Evolutionary conservation across 495 filamentous ascomycete genomes (phyloP).

Genomic region (Umbilicaria muhlenbergii): DNA sequence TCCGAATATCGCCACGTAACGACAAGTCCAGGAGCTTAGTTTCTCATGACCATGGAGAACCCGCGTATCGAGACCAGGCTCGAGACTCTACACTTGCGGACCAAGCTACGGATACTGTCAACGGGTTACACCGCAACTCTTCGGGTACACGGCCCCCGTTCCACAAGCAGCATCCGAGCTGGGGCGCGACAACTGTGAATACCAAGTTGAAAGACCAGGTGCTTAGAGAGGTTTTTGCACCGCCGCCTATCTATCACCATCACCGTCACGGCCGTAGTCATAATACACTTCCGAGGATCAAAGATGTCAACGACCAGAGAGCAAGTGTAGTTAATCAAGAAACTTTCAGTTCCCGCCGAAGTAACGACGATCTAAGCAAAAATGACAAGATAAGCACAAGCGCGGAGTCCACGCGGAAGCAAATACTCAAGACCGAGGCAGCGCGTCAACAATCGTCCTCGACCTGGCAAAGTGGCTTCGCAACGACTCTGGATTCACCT

Average conservation of each 20-base stretch:
- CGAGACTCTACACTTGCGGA: background rate
- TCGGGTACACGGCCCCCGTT: conserved; percentile 16
- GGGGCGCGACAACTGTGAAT: conserved; percentile 94
- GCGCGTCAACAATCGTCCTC: conserved; percentile 21
- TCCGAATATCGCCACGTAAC: conserved; percentile 18
- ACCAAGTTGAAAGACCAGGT: conserved; percentile 78
- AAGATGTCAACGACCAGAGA: conserved; percentile 3
- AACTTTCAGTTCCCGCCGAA: too few species aligned
- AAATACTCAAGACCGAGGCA: conserved; percentile 14
- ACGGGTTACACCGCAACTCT: background rate
- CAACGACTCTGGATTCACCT: too few species aligned
- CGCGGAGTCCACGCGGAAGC: background rate
- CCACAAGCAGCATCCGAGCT: conserved; percentile 45
- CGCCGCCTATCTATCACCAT: conserved; percentile 58
- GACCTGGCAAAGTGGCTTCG: conserved; percentile 17
- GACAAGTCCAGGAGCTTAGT: background rate
- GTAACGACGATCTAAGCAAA: too few species aligned
- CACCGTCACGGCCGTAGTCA: conserved; percentile 47
- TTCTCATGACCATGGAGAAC: too few species aligned
- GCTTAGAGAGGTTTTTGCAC: conserved; percentile 83
- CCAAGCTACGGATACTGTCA: background rate
- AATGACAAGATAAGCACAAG: too few species aligned
- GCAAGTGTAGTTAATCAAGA: background rate
- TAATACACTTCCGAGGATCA: conserved; percentile 31
- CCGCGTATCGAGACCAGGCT: background rate